Percentiles rank a stretch among this genome's conserved stretches.
Evolutionary conservation across 139 green algal genomes (phyloP).

Genomic region (Microglena sp.): DNA sequence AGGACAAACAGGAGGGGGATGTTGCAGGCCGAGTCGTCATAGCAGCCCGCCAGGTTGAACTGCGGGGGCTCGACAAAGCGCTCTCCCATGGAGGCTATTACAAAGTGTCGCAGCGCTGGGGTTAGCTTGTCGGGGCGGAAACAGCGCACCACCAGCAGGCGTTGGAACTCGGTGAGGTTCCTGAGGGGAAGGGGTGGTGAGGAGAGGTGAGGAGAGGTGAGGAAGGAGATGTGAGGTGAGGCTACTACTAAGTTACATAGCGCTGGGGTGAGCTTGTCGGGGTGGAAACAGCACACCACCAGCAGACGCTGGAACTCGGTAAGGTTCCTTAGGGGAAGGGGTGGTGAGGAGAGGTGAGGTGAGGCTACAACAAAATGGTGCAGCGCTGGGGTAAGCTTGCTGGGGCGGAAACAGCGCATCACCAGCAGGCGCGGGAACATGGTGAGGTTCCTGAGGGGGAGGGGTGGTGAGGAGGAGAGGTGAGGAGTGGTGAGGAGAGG

Average conservation of each 20-base stretch:
- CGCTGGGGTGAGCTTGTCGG: slow-evolving; percentile 56
- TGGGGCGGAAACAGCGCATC: slow-evolving; percentile 53
- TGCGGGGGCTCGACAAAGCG: slow-evolving; percentile 55
- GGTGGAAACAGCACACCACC: slow-evolving; percentile 48
- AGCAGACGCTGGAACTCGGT: slow-evolving; percentile 58
- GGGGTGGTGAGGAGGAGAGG: not conserved
- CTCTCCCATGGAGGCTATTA: slow-evolving; percentile 34
- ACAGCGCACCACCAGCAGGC: slow-evolving; percentile 41
- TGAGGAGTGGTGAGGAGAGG: too few species aligned
- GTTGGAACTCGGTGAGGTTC: slow-evolving; percentile 44
- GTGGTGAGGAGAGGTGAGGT: not conserved
- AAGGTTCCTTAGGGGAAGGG: not conserved
- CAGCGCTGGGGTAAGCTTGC: slow-evolving; percentile 49
- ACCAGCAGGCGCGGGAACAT: slow-evolving; percentile 52
- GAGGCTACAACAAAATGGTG: slow-evolving; percentile 17
- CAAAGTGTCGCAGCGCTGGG: slow-evolving; percentile 43
- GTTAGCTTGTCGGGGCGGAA: slow-evolving; percentile 62
- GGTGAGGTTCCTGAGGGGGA: too few species aligned
- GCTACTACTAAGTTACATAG: slow-evolving; percentile 10
- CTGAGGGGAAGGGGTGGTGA: not conserved
- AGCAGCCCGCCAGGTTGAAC: slow-evolving; percentile 52
- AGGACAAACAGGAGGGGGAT: slow-evolving; percentile 72
- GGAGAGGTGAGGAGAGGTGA: too few species aligned
- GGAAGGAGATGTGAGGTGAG: too few species aligned
- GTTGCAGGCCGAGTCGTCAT: slow-evolving; percentile 13